Conservation (phyloP, 768 basidiomycete species). For the Dendrothele bispora region DNA sequence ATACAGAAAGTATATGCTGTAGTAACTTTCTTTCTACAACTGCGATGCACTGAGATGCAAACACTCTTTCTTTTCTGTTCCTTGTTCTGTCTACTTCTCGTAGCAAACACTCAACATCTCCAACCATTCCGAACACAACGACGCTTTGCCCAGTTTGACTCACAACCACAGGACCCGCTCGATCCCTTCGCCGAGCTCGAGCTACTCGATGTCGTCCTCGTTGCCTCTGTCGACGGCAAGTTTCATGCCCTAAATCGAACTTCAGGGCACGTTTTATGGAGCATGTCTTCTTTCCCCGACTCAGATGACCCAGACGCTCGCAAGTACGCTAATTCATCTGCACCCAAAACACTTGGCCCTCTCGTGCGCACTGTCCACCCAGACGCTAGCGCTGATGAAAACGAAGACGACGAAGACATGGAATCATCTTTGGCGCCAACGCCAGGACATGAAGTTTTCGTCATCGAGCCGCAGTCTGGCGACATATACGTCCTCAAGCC, state of each 20-base stretch:
- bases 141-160: too few relatives aligned
- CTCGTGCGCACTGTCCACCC: slow-evolving; percentile 78
- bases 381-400: too few relatives aligned
- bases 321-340: too few relatives aligned
- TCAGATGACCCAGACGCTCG: slow-evolving; percentile 15
- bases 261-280: slow-evolving; percentile 84
- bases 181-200: slow-evolving; percentile 42
- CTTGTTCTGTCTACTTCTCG: too few relatives aligned
- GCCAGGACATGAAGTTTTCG: slow-evolving; percentile 72
- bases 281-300: slow-evolving; percentile 68
- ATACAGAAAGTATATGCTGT: too few relatives aligned
- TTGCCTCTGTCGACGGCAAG: slow-evolving; percentile 92
- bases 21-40: too few relatives aligned
- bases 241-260: slow-evolving; percentile 92
- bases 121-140: too few relatives aligned
- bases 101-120: too few relatives aligned
- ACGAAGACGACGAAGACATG: slow-evolving; percentile 45
- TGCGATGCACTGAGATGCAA: too few relatives aligned
- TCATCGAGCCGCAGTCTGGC: slow-evolving; percentile 94
- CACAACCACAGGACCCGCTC: too few relatives aligned
- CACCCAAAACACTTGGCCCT: slow-evolving; percentile 62
- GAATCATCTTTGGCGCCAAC: slow-evolving; percentile 49
- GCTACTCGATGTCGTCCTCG: slow-evolving; percentile 80
- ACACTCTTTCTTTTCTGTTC: too few relatives aligned
- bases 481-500: slow-evolving; percentile 86